These are phyloP conservation scores for Coprinellus micaceus DNA, from an alignment of 768 basidiomycete species.

Conservation along the genomic window DNA sequence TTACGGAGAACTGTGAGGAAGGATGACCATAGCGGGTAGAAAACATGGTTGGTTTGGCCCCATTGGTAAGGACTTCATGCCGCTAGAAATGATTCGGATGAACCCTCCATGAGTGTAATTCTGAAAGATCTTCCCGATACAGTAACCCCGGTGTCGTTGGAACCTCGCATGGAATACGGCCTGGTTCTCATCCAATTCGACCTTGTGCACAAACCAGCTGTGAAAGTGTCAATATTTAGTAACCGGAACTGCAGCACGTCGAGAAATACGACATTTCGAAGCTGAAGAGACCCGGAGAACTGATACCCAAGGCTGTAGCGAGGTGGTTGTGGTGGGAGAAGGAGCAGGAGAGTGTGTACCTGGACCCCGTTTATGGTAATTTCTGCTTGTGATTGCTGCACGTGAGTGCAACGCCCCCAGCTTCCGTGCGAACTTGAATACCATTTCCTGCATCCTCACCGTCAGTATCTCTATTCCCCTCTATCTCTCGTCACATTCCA, in stretches of 20 bases:
- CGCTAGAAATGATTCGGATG: slow-evolving; percentile 31
- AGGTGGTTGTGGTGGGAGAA: neutral
- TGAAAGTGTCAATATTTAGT: too few relatives aligned
- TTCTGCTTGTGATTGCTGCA: neutral
- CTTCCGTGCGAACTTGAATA: slow-evolving; percentile 37
- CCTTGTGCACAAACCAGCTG: too few relatives aligned
- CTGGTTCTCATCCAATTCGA: neutral
- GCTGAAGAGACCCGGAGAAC: too few relatives aligned
- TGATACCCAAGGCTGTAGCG: neutral
- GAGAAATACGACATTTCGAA: too few relatives aligned
- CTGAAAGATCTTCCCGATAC: slow-evolving; percentile 35
- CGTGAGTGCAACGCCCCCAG: slow-evolving; percentile 17
- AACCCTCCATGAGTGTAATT: slow-evolving; percentile 24
- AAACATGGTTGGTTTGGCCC: slow-evolving; percentile 25
- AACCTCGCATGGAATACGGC: neutral
- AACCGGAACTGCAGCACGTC: too few relatives aligned
- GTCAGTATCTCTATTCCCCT: slow-evolving; percentile 1
- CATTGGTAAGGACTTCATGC: slow-evolving; percentile 28
- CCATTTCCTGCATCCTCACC: slow-evolving; percentile 26
- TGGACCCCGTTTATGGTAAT: slow-evolving; percentile 1
- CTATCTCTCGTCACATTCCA: slow-evolving; percentile 1
- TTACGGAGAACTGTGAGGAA: slow-evolving; percentile 22
- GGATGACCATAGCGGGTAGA: slow-evolving; percentile 24
- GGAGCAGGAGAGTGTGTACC: neutral
- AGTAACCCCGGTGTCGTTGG: slow-evolving; percentile 20